These are phyloP conservation scores for Flaveria robusta DNA, from an alignment of 129 eudicot genomes.

Conservation along the genomic window DNA sequence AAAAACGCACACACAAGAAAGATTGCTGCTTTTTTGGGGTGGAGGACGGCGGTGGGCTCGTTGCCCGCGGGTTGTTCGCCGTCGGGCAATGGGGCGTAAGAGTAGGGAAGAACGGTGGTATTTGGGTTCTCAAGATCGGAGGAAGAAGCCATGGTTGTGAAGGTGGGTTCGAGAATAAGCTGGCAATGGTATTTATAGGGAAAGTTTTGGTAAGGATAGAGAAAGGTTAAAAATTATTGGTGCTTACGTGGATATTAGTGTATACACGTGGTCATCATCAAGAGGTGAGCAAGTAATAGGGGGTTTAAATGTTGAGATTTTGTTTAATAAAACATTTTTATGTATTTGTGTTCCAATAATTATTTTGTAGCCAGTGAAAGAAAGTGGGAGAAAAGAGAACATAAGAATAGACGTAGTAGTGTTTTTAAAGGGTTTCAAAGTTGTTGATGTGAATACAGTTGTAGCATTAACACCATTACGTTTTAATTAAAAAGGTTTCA, in stretches of 20 bases:
- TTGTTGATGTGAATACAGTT: no score
- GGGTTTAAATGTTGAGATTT: neutral
- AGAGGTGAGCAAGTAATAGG: neutral
- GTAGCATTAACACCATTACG: no score
- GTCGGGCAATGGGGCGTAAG: constrained; percentile 40
- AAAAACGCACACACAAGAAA: constrained; percentile 30
- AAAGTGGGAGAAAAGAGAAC: neutral
- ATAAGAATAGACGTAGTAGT: no score
- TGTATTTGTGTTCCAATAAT: no score
- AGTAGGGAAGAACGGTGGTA: constrained; percentile 32
- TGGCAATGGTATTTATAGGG: constrained; percentile 23
- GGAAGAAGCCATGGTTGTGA: constrained; percentile 36
- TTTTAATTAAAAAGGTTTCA: no score
- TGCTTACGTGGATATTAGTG: constrained; percentile 41
- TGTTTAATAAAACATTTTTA: neutral
- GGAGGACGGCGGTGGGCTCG: constrained; percentile 12
- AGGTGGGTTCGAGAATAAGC: constrained; percentile 17
- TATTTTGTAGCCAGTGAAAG: no score
- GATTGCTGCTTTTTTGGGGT: constrained; percentile 24
- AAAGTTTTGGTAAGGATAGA: neutral
- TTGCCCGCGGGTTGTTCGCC: constrained; percentile 19
- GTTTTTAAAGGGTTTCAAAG: no score
- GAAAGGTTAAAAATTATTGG: constrained; percentile 10
- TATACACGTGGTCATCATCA: constrained; percentile 35
- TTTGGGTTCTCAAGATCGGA: constrained; percentile 39